Evolutionary conservation across 495 filamentous ascomycete genomes (phyloP), one percentile per base, ranked within the genome.

Genomic region (Clavariopsis aquatica): DNA sequence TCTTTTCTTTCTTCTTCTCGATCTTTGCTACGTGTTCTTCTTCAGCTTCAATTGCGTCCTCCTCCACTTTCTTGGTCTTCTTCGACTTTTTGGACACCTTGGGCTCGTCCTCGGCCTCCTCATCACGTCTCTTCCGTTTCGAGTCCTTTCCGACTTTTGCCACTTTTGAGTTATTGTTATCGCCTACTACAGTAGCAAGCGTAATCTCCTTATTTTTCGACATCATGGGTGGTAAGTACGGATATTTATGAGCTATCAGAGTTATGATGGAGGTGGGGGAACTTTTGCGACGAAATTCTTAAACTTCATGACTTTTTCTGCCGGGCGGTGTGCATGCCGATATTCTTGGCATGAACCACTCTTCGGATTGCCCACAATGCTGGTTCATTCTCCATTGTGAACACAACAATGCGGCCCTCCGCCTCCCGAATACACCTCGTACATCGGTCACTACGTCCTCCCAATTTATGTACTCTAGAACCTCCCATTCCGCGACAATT

Each of bases 401-500:
- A 22, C 24, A 31, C 29, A 5, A 61, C 19, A 29, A 71, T 71
- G 68, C 55, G 63, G 34, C 60, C 52, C 13, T 28, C 61, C 2
- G 17, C 34, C 9, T 51, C 31, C 52, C 58, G 64, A 59, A 64
- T 64, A 59, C 53, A 61, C 13, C 43, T 57, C 6, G 28, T 34
- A 17, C 34, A 51, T 8, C 61, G 57, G n/a, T 27, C 43, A 19
- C 23, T 69, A 20, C 41, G 52, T 6, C 57, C 61, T 5, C 65
- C 65, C 3, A 63, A 62, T 31, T 8, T 47, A 13, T 27, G 34
- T 38, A 20, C 17, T 23, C 41, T 53, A 9, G 20, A 64, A 3
- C 54, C 58, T 20, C 52, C 68, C 12, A 29, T 34, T 1, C 68
- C 64, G 24, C 68, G 68, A 28, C 68, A 34, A 38, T 70, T 70